A percentile compares a stretch with the other conserved stretches of the same genome.
Conservation (phyloP, 2,329 filamentous ascomycete genomes). For the Coniochaeta prunicola region DNA sequence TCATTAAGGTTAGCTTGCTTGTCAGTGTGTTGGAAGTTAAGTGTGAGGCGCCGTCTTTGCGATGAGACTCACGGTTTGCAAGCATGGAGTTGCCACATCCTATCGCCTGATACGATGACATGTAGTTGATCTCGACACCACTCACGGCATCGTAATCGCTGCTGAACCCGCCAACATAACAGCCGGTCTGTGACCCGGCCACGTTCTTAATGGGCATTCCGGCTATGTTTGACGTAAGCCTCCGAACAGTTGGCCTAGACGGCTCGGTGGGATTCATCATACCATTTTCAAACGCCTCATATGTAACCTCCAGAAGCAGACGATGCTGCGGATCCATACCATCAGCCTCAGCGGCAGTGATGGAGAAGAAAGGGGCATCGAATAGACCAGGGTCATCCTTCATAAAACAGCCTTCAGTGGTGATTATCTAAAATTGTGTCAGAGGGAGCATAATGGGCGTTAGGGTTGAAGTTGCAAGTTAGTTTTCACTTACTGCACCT, state of each 20-base stretch:
- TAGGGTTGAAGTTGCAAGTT: background rate
- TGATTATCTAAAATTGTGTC: no score
- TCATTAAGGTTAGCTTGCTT: constrained; percentile 17
- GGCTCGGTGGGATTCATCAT: background rate
- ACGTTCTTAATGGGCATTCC: background rate
- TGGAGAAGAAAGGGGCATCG: constrained; percentile 9
- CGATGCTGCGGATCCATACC: constrained; percentile 8
- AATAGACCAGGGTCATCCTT: constrained; percentile 1
- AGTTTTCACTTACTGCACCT: background rate
- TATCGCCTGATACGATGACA: constrained; percentile 5
- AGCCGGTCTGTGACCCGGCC: background rate
- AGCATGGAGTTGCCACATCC: no score
- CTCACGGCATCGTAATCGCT: no score
- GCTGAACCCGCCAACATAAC: background rate
- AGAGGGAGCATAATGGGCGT: no score
- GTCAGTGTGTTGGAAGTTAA: constrained; percentile 11
- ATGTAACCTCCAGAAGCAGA: constrained; percentile 3
- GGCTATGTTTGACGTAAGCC: background rate
- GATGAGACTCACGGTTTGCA: no score
- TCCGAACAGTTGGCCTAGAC: background rate
- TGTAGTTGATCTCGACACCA: constrained; percentile 18
- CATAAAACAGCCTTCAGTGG: background rate
- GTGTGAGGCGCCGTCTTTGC: constrained; percentile 10
- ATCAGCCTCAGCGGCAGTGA: constrained; percentile 8
- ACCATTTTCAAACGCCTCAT: constrained; percentile 11